Conservation (phyloP, 441 rosid species). For the Populus hybrid region DNA sequence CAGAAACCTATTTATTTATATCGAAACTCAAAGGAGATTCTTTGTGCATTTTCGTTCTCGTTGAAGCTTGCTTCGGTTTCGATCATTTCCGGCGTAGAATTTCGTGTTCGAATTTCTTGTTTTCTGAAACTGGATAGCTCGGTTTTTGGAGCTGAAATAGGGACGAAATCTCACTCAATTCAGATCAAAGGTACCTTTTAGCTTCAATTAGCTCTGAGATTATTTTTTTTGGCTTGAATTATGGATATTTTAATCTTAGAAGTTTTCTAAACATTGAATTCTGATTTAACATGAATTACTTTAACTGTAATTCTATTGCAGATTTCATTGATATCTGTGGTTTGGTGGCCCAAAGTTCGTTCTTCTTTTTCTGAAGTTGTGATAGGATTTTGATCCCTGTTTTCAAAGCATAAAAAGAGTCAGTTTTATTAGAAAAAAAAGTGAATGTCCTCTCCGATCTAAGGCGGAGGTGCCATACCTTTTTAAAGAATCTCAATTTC, state of each 20-base stretch:
- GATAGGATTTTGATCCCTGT: background rate
- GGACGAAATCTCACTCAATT: slow-evolving; percentile 14
- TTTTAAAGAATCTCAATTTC: background rate
- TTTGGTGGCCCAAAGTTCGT: background rate
- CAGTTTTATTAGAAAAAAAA: background rate
- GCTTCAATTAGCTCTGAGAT: background rate
- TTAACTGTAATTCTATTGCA: slow-evolving; percentile 20
- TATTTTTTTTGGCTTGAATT: slow-evolving; percentile 28
- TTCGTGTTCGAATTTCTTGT: slow-evolving; percentile 10
- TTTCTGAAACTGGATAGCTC: background rate
- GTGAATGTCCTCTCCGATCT: slow-evolving; percentile 43
- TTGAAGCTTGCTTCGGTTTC: background rate
- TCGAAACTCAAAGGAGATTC: slow-evolving; percentile 28
- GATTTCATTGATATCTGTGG: slow-evolving; percentile 15
- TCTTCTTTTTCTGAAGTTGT: background rate
- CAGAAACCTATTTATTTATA: background rate
- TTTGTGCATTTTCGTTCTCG: slow-evolving; percentile 17
- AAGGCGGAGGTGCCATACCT: slow-evolving; percentile 18
- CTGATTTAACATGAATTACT: background rate
- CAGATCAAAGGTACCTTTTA: slow-evolving; percentile 32
- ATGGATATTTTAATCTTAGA: slow-evolving; percentile 9
- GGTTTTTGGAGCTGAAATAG: slow-evolving; percentile 14
- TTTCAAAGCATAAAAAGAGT: background rate
- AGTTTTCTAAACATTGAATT: slow-evolving; percentile 19
- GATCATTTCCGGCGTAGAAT: slow-evolving; percentile 4